phyloP scores from a whole-genome alignment of 106 monocot genomes.

The Allium cepa region DNA sequence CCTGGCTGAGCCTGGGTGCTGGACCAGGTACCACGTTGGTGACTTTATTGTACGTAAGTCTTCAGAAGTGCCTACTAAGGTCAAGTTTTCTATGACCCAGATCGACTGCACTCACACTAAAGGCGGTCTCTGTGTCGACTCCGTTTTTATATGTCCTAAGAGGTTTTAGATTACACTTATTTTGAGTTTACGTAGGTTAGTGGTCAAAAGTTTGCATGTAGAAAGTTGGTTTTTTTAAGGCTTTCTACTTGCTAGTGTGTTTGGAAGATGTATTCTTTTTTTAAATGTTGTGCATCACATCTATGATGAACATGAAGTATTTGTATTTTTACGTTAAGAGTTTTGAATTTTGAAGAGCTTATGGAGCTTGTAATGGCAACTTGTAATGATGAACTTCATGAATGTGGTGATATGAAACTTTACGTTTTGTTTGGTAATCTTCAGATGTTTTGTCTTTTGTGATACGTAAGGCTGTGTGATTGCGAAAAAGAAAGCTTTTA shows the following conservation, averaged over 20 bases:
- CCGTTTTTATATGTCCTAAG: conserved; percentile 42
- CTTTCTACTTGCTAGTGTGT: not conserved
- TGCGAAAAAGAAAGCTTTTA: too few species aligned
- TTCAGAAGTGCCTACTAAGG: conserved; percentile 12
- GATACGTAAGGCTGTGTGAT: too few species aligned
- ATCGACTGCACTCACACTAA: conserved; percentile 64
- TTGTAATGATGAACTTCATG: too few species aligned
- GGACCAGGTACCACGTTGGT: conserved; percentile 36
- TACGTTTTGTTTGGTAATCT: too few species aligned
- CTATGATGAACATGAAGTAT: too few species aligned
- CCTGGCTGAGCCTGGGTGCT: conserved; percentile 25
- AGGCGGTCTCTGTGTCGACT: conserved; percentile 53
- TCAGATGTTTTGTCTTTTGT: too few species aligned
- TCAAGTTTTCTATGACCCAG: conserved; percentile 55
- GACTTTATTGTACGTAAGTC: conserved; percentile 27
- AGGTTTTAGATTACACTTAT: conserved; percentile 1
- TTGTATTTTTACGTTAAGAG: too few species aligned
- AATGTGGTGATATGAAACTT: too few species aligned
- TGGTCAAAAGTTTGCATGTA: not conserved
- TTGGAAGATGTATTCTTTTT: too few species aligned
- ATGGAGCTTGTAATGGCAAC: too few species aligned
- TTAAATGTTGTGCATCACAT: too few species aligned
- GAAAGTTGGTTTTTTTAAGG: not conserved
- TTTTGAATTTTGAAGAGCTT: too few species aligned
- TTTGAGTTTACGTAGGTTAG: not conserved